Percentiles rank a stretch among this genome's conserved stretches.
These are phyloP conservation scores for Saccharum officinarum DNA, from an alignment of 176 grass and related monocot genomes.

Conservation along the genomic window DNA sequence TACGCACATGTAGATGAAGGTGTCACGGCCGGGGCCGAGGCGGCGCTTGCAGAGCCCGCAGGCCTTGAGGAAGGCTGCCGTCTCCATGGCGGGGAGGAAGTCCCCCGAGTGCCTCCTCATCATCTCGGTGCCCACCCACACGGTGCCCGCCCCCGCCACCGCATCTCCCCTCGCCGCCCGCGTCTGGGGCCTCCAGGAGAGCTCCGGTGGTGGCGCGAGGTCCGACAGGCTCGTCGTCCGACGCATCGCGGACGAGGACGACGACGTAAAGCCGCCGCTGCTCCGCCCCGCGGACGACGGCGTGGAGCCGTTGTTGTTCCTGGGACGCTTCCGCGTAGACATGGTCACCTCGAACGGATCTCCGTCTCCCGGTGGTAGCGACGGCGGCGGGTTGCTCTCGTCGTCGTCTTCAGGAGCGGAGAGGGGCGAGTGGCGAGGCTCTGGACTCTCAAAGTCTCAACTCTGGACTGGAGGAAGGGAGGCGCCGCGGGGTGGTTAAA, in stretches of 20 bases:
- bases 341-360: constrained; percentile 1
- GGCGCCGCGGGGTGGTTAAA: constrained; percentile 34
- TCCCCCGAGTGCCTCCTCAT: constrained; percentile 49
- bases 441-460: no score
- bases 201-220: constrained; percentile 20
- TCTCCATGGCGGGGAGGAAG: constrained; percentile 34
- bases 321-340: constrained; percentile 56
- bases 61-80: constrained; percentile 78
- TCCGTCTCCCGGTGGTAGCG: neutral
- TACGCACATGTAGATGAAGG: constrained; percentile 81
- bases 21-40: constrained; percentile 91
- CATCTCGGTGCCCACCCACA: constrained; percentile 14
- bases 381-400: neutral
- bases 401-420: neutral
- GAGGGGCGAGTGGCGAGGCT: constrained; percentile 6
- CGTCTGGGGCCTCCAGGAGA: neutral
- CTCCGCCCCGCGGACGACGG: neutral
- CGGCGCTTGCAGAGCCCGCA: constrained; percentile 75
- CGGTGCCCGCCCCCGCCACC: neutral
- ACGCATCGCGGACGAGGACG: constrained; percentile 11
- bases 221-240: constrained; percentile 63
- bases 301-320: constrained; percentile 16
- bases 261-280: neutral
- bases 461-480: neutral
- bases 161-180: constrained; percentile 2